Percentiles rank a stretch among this genome's conserved stretches.
These are phyloP conservation scores for Anthostomella pinea DNA, from an alignment of 2,329 filamentous ascomycete genomes.

Conservation along the genomic window DNA sequence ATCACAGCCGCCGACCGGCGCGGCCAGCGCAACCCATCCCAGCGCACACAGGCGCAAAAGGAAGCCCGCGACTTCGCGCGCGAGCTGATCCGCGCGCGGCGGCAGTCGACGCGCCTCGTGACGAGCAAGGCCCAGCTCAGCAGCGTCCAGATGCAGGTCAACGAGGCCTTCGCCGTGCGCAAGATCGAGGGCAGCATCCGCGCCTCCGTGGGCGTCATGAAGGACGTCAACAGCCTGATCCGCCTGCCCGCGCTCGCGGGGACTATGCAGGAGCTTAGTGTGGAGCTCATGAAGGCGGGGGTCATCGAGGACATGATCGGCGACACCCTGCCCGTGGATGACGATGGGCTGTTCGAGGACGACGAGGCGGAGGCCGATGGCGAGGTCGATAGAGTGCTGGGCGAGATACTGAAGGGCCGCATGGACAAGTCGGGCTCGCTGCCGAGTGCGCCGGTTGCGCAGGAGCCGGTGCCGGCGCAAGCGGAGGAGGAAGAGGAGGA, in stretches of 20 bases:
- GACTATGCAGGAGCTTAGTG: slow-evolving; percentile 84
- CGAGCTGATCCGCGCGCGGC: slow-evolving; percentile 81
- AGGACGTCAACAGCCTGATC: slow-evolving; percentile 86
- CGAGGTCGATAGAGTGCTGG: slow-evolving; percentile 90
- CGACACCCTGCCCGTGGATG: slow-evolving; percentile 75
- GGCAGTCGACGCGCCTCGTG: slow-evolving; percentile 68
- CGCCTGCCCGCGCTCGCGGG: slow-evolving; percentile 79
- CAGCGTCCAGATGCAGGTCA: slow-evolving; percentile 95
- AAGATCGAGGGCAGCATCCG: slow-evolving; percentile 94
- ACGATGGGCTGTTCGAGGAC: slow-evolving; percentile 68
- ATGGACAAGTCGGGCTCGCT: slow-evolving; percentile 62
- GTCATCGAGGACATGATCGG: slow-evolving; percentile 98
- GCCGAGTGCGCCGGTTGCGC: slow-evolving; percentile 52
- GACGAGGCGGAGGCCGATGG: slow-evolving; percentile 70
- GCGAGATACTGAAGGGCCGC: slow-evolving; percentile 83
- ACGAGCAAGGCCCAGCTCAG: slow-evolving; percentile 90
- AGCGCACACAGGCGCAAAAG: slow-evolving; percentile 72
- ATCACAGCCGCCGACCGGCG: slow-evolving; percentile 82
- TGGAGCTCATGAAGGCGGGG: slow-evolving; percentile 88
- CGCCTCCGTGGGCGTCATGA: slow-evolving; percentile 89
- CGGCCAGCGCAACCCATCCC: slow-evolving; percentile 74
- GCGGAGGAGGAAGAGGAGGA: slow-evolving; percentile 71
- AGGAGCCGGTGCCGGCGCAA: slow-evolving; percentile 51
- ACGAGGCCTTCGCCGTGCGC: slow-evolving; percentile 89
- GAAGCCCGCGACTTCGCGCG: slow-evolving; percentile 87